These are phyloP conservation scores for Cytospora leucostoma DNA, from an alignment of 2,329 filamentous ascomycete species.

Conservation along the genomic window DNA sequence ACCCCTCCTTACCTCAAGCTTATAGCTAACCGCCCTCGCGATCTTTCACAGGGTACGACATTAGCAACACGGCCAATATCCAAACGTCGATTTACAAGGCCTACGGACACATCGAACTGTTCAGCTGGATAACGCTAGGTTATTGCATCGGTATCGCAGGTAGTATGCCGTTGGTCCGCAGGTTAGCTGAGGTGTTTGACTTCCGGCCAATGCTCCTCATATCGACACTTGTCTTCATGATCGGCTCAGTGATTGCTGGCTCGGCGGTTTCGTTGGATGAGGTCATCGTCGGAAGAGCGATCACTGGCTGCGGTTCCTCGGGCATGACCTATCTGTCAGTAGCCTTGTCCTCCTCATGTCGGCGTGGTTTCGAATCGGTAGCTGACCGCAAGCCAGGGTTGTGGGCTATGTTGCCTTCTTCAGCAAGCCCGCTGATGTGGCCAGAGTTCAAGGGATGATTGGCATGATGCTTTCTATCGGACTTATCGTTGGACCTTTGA, in stretches of 20 bases:
- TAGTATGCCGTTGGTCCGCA: neutral
- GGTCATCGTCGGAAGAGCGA: neutral
- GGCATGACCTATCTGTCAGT: neutral
- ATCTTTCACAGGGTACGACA: slow-evolving; percentile 42
- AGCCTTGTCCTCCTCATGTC: neutral
- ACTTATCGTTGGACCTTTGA: neutral
- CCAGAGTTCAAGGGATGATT: neutral
- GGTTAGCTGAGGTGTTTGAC: neutral
- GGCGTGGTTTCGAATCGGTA: neutral
- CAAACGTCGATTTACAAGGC: slow-evolving; percentile 60
- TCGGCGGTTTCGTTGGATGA: neutral
- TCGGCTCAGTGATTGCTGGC: neutral
- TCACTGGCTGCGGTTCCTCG: neutral
- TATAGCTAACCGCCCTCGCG: neutral
- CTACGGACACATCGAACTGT: slow-evolving; percentile 41
- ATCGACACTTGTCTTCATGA: neutral
- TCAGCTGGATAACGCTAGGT: slow-evolving; percentile 42
- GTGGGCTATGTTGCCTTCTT: neutral
- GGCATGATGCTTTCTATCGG: neutral
- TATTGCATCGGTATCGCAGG: neutral
- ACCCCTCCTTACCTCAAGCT: neutral
- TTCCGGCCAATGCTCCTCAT: neutral
- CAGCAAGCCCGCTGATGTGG: neutral
- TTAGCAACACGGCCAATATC: slow-evolving; percentile 53
- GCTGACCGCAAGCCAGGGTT: neutral